Base-by-base conservation (phyloP, 768 basidiomycete genomes). In the Postia placenta region DNA sequence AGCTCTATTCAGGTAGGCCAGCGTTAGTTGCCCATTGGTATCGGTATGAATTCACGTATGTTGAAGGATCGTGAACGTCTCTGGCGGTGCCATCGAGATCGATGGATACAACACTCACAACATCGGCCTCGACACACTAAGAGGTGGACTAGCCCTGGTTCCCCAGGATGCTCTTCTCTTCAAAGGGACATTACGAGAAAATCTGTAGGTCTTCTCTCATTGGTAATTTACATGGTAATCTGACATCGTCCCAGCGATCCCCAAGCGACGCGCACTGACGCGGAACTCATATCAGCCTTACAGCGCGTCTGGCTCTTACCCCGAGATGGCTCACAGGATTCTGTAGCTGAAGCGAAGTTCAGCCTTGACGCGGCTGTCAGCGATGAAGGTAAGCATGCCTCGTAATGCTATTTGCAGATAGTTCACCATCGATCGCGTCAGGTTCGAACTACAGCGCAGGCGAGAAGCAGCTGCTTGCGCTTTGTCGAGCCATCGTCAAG, bases 401-500 rank as follows among this genome's bases (percentile, higher is more conserved):
- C 15, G 2, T 37, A 43, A 24, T 39, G n/a, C 5, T 20, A 25
- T 27, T 27, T 45, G 14, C n/a, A 4, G 44, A 6, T 28, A n/a
- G 28, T 17, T 17, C 26, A 30, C n/a, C 5, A 11, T 33, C 27
- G 35, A 22, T 46, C 19, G 27, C 42, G 14, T 4, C 43, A 80
- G 78, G 80, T 1, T 71, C 28, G 52, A 72, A n/a, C 53, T 67
- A 45, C 69, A 75, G 54, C 2, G 88, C 92, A 44, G 93, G 94
- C 14, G 92, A 97, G 64, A 70, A 92, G 22, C 93, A 97, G 56
- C 68, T 91, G 20, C 82, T 92, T 42, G 85, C 88, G 1, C 83
- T 91, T 79, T 88, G 87, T 1, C 76, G 89, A 5, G 88, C 90
- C 0, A 67, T 92, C 27, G 71, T 91, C 33, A 73, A 86, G 36